Conservation (phyloP, 495 filamentous ascomycete species). For the Penicillium waksmanii region DNA sequence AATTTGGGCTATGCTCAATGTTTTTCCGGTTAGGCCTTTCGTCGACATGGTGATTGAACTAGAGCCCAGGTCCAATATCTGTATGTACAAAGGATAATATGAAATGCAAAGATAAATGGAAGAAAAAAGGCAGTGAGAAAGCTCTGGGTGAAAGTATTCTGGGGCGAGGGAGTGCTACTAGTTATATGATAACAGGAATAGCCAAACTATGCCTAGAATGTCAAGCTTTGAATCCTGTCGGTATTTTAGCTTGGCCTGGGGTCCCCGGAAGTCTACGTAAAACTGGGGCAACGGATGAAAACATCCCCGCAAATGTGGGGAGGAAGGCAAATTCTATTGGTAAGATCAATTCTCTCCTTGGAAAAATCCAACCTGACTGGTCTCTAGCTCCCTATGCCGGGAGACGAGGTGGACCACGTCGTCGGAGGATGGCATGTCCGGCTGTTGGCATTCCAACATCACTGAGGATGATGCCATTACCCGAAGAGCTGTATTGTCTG, state of each 20-base stretch:
- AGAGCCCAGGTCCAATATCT: not conserved
- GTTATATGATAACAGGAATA: not conserved
- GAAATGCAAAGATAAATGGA: not conserved
- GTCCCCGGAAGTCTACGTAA: slow-evolving; percentile 17
- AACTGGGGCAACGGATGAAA: slow-evolving; percentile 15
- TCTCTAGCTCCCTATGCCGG: not conserved
- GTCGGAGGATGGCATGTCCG: slow-evolving; percentile 12
- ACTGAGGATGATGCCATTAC: too few relatives aligned
- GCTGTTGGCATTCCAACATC: not conserved
- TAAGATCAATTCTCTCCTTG: not conserved
- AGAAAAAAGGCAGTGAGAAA: not conserved
- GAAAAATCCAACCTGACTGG: not conserved
- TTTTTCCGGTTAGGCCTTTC: slow-evolving; percentile 9
- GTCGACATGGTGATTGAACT: slow-evolving; percentile 7
- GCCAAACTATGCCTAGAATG: not conserved
- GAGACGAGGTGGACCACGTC: not conserved
- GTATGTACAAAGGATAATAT: not conserved
- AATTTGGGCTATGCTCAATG: slow-evolving; percentile 31
- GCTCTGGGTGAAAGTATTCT: not conserved
- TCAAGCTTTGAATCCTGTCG: not conserved
- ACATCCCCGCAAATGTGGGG: slow-evolving; percentile 16
- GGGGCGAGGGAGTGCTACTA: not conserved
- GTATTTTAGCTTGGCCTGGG: slow-evolving; percentile 12
- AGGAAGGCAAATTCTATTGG: not conserved
- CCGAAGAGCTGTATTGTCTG: too few relatives aligned